Evolutionary conservation across 164 flowering plant species (phyloP), one percentile per base, ranked within the genome.

Genomic region (Magnolia sinica): DNA sequence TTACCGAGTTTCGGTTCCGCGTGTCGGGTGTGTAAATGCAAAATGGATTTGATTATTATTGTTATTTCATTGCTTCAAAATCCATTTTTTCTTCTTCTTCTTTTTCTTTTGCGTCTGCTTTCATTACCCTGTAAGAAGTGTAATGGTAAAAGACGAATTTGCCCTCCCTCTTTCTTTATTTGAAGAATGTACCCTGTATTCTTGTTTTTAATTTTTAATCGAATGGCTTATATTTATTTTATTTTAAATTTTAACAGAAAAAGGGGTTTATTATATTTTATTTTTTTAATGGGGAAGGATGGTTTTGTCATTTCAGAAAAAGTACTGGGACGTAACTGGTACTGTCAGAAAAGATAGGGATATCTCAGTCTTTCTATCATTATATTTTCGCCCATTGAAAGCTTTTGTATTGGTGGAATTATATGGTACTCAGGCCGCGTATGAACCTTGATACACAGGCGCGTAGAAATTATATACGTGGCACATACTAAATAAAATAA

Each of bases 1-100:
- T 22, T 72, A 24, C 7, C 18, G 50, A 51, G 20, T 13, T 72
- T 37, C 9, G 63, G 24, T 13, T 52, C 14, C 3, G 18, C 18
- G 45, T 16, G 61, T 55, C 61, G 61, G 61, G 61, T 55, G 45
- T 71, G 74, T 72, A 72, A 72, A 72, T 72, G 74, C 37, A 23
- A 70, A 50, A 23, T 72, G 64, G 61, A 19, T 72, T 51, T 8
- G 74, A 72, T 72, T 51, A 71, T 71, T 71, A 72, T 51, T 72
- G 64, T 72, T 52, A 51, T 20, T 51, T 49, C 51, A 20, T 20
- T 68, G 70, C 23, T 14, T 2, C 18, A 18, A 29, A 29, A 4
- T 68, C 67, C 24, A 64, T 64, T 64, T 19, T 19, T 19, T n/a
- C n/a, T 22, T n/a, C 4, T 37, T 37, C 45, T 37, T 37, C 45